Base-by-base conservation (phyloP, 129 eudicot genomes). In the Mikania micrantha region DNA sequence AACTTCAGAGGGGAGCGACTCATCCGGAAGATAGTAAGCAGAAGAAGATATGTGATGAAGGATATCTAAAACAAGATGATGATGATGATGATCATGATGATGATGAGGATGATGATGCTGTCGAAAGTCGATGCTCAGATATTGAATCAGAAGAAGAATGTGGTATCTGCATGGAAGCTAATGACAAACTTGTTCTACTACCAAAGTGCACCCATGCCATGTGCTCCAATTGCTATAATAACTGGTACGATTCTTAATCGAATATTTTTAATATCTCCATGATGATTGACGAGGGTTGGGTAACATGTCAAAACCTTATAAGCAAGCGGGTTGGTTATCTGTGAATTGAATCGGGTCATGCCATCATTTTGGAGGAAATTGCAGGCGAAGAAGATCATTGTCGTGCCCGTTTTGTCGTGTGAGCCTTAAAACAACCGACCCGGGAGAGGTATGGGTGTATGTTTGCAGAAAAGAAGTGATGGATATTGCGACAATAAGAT, bases 391-490 rank as follows among this genome's bases (percentile, higher is more conserved):
- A 31, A 79, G 81, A 61, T 87, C 95, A 13, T 74, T 76, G 36
- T 87, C 89, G 1, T 83, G 95, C 48, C 95, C 95, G 3, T 87
- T 87, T 47, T 87, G 95, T 65, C 95, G 95, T 22, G 87, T 81
- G 42, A 83, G 85, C 71, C 65, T 87, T 17, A 84, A 87, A 74
- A 79, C 77, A 44, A 81, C 82, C 40, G 62, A 87, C 65, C 74
- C 89, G 0, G 70, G 79, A 38, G 95, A 87, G 66, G 76, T 87
- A 0, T 87, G 95, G 95, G 85, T 87, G 56, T 81, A 71, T 35
- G 77, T 79, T 42, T 80, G 74, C 79, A 76, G 64, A 71, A 78
- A 69, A 72, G 95, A 83, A 47, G 74, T 80, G 15, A 64, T 77
- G 22, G 95, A 87, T 34, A 78, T 67, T 78, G 72, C 77, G 20